Evolutionary conservation across 306 rosid genomes (phyloP).

Genomic region (Parietaria judaica): DNA sequence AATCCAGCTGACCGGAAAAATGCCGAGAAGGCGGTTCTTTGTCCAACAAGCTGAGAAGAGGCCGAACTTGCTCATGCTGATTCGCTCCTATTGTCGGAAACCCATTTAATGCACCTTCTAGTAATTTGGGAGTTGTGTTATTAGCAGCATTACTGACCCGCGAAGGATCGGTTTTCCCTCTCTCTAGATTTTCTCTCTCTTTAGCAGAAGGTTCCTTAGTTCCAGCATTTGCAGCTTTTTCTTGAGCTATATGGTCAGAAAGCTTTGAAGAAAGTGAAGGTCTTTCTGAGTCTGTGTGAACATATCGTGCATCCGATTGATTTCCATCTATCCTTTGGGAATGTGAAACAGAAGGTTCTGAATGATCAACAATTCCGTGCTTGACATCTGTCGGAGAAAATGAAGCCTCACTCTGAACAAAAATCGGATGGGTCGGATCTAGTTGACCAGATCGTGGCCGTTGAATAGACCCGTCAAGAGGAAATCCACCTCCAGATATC

Average conservation of each 20-base stretch:
- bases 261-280: constrained; percentile 35
- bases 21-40: constrained; percentile 96
- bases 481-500: constrained; percentile 67
- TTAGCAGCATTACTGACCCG: constrained; percentile 41
- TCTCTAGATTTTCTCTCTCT: constrained; percentile 56
- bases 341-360: constrained; percentile 73
- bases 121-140: constrained; percentile 58
- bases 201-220: constrained; percentile 55
- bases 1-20: constrained; percentile 93
- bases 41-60: constrained; percentile 95
- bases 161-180: constrained; percentile 63
- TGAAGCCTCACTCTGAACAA: constrained; percentile 52
- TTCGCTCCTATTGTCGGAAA: constrained; percentile 35
- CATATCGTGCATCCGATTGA: constrained; percentile 36
- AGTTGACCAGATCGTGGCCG: constrained; percentile 77
- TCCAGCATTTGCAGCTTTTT: constrained; percentile 36
- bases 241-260: constrained; percentile 34
- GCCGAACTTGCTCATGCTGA: constrained; percentile 88
- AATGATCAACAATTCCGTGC: constrained; percentile 62
- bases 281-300: constrained; percentile 52
- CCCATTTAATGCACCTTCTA: constrained; percentile 67
- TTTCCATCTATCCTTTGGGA: constrained; percentile 66
- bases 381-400: constrained; percentile 45
- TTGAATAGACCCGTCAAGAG: constrained; percentile 59
- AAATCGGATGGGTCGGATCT: constrained; percentile 55